Percentiles rank a stretch among this genome's conserved stretches.
Evolutionary conservation across 1,139 yeast genomes (phyloP).

Genomic region (Pichia sp.): DNA sequence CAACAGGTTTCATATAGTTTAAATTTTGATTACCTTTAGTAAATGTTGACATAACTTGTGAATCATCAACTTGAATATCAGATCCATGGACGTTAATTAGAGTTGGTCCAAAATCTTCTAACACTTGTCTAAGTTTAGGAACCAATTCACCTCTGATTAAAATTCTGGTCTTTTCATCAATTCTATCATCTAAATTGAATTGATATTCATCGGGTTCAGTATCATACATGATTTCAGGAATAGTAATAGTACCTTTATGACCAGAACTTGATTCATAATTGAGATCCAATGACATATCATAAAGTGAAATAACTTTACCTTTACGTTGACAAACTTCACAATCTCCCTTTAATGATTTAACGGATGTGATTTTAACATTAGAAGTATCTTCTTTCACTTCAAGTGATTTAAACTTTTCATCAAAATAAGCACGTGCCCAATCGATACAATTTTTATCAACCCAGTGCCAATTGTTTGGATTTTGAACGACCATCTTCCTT

Average conservation of each 20-base stretch:
- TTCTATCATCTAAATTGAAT: slow-evolving; percentile 66
- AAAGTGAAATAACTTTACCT: slow-evolving; percentile 89
- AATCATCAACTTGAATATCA: slow-evolving; percentile 74
- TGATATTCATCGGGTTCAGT: slow-evolving; percentile 79
- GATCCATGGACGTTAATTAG: slow-evolving; percentile 70
- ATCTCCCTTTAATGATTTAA: slow-evolving; percentile 84
- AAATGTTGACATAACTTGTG: slow-evolving; percentile 51
- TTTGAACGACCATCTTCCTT: slow-evolving; percentile 55
- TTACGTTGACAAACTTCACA: slow-evolving; percentile 95
- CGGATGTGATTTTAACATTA: slow-evolving; percentile 31
- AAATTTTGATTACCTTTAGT: slow-evolving; percentile 59
- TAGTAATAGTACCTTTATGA: slow-evolving; percentile 60
- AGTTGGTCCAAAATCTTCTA: slow-evolving; percentile 68
- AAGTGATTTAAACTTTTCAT: slow-evolving; percentile 41
- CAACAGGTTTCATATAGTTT: slow-evolving; percentile 24
- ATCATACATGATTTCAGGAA: slow-evolving; percentile 96
- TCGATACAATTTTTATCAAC: slow-evolving; percentile 93
- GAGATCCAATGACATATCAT: slow-evolving; percentile 68
- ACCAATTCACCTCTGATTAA: slow-evolving; percentile 55
- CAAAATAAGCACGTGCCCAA: slow-evolving; percentile 81
- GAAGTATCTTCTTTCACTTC: slow-evolving; percentile 33
- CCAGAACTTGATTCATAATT: slow-evolving; percentile 47
- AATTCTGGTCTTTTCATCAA: slow-evolving; percentile 40
- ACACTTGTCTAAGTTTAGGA: slow-evolving; percentile 58
- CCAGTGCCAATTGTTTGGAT: slow-evolving; percentile 94